Evolutionary conservation across 2,329 filamentous ascomycete genomes (phyloP).

Genomic region (Colletotrichum destructivum): DNA sequence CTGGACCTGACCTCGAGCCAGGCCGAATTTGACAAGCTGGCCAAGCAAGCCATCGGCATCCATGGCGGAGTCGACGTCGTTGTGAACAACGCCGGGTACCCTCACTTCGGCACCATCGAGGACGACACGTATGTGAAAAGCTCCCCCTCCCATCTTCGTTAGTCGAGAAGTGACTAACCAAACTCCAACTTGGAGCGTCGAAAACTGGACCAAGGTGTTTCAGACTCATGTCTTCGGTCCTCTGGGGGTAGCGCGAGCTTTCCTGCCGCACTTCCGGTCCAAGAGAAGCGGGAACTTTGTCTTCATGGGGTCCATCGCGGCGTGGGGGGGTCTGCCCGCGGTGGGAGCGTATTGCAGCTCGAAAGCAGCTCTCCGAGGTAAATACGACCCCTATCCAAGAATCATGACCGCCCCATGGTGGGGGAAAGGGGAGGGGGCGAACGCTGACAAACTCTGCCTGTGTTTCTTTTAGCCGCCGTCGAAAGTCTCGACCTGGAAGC

Average conservation of each 20-base stretch:
- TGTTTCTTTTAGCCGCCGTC: slow-evolving; percentile 44
- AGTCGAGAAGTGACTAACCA: background rate
- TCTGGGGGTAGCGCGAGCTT: slow-evolving; percentile 52
- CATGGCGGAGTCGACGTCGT: slow-evolving; percentile 54
- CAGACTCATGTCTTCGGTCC: slow-evolving; percentile 56
- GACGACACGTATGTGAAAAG: slow-evolving; percentile 45
- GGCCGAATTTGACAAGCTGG: slow-evolving; percentile 3
- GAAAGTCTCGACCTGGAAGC: slow-evolving; percentile 51
- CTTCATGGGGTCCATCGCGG: slow-evolving; percentile 55
- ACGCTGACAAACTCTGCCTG: too few relatives aligned
- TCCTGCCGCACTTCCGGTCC: slow-evolving; percentile 51
- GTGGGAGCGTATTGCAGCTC: slow-evolving; percentile 51
- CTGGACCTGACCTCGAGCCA: slow-evolving; percentile 15
- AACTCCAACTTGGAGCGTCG: background rate
- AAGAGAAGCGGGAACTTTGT: slow-evolving; percentile 51
- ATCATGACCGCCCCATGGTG: too few relatives aligned
- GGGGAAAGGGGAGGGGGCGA: too few relatives aligned
- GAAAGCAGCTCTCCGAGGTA: slow-evolving; percentile 52
- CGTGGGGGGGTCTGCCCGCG: slow-evolving; percentile 51
- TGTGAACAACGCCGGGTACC: slow-evolving; percentile 57
- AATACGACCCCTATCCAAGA: background rate
- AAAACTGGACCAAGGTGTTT: slow-evolving; percentile 39
- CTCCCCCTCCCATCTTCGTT: background rate
- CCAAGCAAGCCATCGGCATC: background rate
- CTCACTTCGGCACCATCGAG: slow-evolving; percentile 48